Conservation (phyloP, 352 stramenopile species). For the Phytophthora pini region DNA sequence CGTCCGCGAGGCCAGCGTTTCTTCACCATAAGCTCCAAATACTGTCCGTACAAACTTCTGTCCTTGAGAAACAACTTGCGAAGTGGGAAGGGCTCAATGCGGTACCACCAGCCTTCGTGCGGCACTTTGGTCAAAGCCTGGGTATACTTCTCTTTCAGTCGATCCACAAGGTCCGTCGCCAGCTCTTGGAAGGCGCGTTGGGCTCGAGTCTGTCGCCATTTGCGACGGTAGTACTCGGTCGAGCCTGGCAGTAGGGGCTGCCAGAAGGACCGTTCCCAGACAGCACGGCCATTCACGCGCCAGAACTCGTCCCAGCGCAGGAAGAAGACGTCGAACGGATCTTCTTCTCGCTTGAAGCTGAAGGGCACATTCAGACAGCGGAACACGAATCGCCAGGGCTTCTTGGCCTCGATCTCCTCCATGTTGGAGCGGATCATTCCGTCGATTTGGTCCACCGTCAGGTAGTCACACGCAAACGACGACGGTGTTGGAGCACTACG, state of each 20-base stretch:
- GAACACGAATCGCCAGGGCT: slow-evolving; percentile 55
- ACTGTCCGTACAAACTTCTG: slow-evolving; percentile 21
- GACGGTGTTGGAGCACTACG: background rate
- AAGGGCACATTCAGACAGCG: slow-evolving; percentile 55
- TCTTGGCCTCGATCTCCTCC: slow-evolving; percentile 33
- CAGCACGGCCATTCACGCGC: slow-evolving; percentile 41
- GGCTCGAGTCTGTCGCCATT: slow-evolving; percentile 39
- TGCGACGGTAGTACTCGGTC: slow-evolving; percentile 38
- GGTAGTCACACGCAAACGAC: slow-evolving; percentile 15
- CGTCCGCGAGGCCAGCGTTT: slow-evolving; percentile 38
- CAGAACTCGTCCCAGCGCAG: slow-evolving; percentile 63
- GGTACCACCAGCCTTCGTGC: slow-evolving; percentile 48
- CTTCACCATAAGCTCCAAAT: slow-evolving; percentile 27
- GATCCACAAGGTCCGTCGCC: slow-evolving; percentile 33
- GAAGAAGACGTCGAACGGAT: slow-evolving; percentile 54
- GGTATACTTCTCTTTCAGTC: slow-evolving; percentile 7
- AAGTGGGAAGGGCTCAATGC: slow-evolving; percentile 31
- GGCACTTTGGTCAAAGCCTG: slow-evolving; percentile 7
- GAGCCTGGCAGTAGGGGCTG: slow-evolving; percentile 34
- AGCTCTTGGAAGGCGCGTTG: slow-evolving; percentile 40
- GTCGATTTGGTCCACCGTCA: slow-evolving; percentile 27
- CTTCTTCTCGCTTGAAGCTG: slow-evolving; percentile 19
- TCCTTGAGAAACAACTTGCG: slow-evolving; percentile 32
- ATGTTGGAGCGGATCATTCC: slow-evolving; percentile 33
- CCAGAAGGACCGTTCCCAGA: slow-evolving; percentile 61